Percentiles rank a stretch among this genome's conserved stretches.
phyloP scores from a whole-genome alignment of 768 basidiomycete genomes.

The Lactarius hatsudake region DNA sequence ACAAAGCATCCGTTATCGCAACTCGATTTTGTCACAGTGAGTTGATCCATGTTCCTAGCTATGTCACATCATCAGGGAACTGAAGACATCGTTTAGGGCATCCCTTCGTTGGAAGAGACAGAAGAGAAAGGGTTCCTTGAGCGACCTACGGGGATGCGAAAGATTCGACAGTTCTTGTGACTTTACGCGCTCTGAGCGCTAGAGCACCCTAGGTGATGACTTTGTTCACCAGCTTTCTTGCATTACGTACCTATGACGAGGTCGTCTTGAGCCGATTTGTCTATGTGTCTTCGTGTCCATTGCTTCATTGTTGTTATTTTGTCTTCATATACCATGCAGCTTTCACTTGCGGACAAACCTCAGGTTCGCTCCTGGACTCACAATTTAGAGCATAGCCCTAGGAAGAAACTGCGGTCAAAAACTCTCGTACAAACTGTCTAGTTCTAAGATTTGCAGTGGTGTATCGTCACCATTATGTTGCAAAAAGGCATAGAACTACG shows the following conservation, averaged over 20 bases:
- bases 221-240: neutral
- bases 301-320: neutral
- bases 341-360: neutral
- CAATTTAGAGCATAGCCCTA: neutral
- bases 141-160: constrained; percentile 2
- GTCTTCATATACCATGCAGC: neutral
- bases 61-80: neutral
- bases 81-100: constrained; percentile 8
- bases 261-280: neutral
- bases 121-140: constrained; percentile 18
- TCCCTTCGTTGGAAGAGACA: constrained; percentile 24
- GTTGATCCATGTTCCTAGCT: neutral
- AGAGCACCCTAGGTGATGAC: neutral
- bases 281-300: neutral
- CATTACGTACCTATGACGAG: neutral
- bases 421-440: too few species aligned
- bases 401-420: too few species aligned
- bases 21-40: constrained; percentile 25
- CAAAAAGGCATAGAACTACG: neutral
- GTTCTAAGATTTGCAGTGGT: too few species aligned
- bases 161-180: constrained; percentile 18
- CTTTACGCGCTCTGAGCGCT: neutral
- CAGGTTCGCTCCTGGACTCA: neutral
- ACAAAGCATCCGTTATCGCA: constrained; percentile 10
- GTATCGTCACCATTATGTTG: neutral